Conservation (phyloP, 345 rosid species). For the Eucalyptus albens region DNA sequence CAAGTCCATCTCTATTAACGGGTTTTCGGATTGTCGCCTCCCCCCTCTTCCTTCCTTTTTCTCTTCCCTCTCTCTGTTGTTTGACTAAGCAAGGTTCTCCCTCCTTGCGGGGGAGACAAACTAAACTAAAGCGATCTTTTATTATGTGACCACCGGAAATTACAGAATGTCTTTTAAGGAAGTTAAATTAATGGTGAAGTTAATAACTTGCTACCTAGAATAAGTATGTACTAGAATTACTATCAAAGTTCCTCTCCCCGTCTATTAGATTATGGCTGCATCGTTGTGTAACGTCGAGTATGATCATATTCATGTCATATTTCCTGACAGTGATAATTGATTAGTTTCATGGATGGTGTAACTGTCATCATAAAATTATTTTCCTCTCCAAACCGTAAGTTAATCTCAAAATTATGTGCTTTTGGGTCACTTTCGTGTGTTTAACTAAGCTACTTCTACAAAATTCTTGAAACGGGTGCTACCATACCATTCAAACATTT, state of each 20-base stretch:
- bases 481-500: background rate
- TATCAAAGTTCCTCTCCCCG: background rate
- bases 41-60: no score
- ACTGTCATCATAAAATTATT: background rate
- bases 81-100: background rate
- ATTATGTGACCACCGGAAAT: background rate
- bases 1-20: background rate
- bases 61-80: background rate
- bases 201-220: background rate
- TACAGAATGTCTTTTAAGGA: background rate
- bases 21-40: background rate
- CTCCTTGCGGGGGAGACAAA: background rate
- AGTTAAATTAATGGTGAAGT: background rate
- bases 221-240: background rate
- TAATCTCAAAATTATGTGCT: background rate
- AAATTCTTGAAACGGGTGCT: background rate
- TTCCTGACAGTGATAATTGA: background rate
- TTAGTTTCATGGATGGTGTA: background rate
- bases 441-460: background rate
- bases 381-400: background rate
- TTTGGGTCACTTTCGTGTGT: background rate
- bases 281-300: background rate
- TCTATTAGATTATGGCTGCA: background rate
- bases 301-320: background rate
- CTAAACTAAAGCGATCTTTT: background rate